Conservation (phyloP, 1,139 yeast species). For the Blastobotrys arbuscula region DNA sequence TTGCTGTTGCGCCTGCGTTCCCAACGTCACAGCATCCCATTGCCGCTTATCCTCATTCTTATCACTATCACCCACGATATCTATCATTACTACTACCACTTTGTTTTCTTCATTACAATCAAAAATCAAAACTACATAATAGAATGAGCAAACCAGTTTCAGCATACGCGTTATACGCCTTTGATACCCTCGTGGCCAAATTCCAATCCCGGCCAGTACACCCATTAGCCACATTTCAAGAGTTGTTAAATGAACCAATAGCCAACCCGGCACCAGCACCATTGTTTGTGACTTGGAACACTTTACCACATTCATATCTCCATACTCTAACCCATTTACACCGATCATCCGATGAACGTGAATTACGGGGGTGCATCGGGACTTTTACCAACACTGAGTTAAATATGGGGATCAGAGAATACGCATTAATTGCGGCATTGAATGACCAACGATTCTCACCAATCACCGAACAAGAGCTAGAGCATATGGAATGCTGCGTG, state of each 20-base stretch:
- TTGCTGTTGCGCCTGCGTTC: too few relatives aligned
- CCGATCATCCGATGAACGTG: slow-evolving; percentile 38
- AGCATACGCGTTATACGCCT: slow-evolving; percentile 38
- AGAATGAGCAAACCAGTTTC: slow-evolving; percentile 14
- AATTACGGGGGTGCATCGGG: slow-evolving; percentile 91
- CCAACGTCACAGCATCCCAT: too few relatives aligned
- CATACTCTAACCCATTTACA: slow-evolving; percentile 2
- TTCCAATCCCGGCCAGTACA: slow-evolving; percentile 26
- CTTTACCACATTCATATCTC: slow-evolving; percentile 11
- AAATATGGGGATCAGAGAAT: slow-evolving; percentile 54
- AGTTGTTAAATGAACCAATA: slow-evolving; percentile 7
- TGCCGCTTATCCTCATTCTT: too few relatives aligned
- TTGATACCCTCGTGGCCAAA: slow-evolving; percentile 36
- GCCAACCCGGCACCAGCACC: slow-evolving; percentile 37
- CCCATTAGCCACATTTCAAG: slow-evolving; percentile 17
- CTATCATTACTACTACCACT: background rate
- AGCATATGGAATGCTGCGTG: slow-evolving; percentile 46
- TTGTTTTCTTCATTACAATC: background rate
- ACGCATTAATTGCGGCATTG: slow-evolving; percentile 64
- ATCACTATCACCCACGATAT: background rate
- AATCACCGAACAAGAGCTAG: slow-evolving; percentile 52
- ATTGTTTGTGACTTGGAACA: slow-evolving; percentile 82
- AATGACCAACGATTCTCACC: slow-evolving; percentile 76
- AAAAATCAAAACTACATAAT: background rate
- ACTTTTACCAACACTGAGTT: slow-evolving; percentile 54